These are phyloP conservation scores for Hibiscus tridactylites DNA, from an alignment of 345 rosid species.

Conservation along the genomic window DNA sequence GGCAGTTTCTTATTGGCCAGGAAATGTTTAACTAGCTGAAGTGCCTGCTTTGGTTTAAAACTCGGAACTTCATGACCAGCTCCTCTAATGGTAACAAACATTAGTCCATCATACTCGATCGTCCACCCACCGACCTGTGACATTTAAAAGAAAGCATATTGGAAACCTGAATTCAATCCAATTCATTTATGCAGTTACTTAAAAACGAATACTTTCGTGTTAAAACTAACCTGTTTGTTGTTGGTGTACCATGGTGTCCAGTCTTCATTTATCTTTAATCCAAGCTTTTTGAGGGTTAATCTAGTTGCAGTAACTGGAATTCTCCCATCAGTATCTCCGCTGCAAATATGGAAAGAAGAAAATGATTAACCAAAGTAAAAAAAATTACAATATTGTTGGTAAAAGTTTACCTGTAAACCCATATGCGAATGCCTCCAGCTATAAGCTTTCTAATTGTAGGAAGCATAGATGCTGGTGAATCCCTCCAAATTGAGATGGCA, in stretches of 20 bases:
- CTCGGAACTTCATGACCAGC: conserved; percentile 80
- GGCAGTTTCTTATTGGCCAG: conserved; percentile 52
- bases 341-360: conserved; percentile 10
- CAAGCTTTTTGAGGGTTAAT: conserved; percentile 59
- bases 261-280: conserved; percentile 40
- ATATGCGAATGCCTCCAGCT: conserved; percentile 60
- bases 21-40: conserved; percentile 49
- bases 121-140: conserved; percentile 74
- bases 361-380: neutral
- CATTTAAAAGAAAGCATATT: neutral
- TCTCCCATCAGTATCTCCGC: conserved; percentile 92
- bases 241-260: conserved; percentile 76
- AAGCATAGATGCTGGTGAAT: conserved; percentile 61
- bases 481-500: conserved; percentile 37
- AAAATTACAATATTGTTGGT: no score
- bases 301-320: conserved; percentile 73
- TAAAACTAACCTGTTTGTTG: conserved; percentile 34
- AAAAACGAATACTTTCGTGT: no score
- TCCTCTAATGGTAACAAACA: conserved; percentile 57
- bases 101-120: conserved; percentile 50
- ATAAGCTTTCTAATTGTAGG: conserved; percentile 58
- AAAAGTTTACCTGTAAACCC: conserved; percentile 56
- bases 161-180: neutral
- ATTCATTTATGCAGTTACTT: neutral
- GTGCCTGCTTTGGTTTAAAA: conserved; percentile 50